Percentiles rank a stretch among this genome's conserved stretches.
These are phyloP conservation scores for Ascochyta pisi DNA, from an alignment of 2,329 filamentous ascomycete genomes.

Conservation along the genomic window DNA sequence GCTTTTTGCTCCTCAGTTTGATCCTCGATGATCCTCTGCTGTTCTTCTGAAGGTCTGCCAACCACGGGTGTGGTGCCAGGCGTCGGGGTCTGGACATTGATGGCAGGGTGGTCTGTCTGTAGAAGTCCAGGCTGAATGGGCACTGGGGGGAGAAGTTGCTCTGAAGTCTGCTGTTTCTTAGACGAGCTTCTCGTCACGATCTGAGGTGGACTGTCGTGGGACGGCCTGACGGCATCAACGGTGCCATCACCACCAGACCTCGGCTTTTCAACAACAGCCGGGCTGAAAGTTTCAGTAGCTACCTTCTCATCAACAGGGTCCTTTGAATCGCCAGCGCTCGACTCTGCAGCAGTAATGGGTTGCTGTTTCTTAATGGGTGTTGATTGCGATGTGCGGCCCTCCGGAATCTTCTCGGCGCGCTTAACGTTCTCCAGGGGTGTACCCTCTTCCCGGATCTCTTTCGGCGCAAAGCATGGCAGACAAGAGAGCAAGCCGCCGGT, in stretches of 20 bases:
- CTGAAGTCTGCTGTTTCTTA: slow-evolving; percentile 37
- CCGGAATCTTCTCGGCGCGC: slow-evolving; percentile 47
- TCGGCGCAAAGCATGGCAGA: slow-evolving; percentile 72
- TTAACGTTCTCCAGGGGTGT: slow-evolving; percentile 58
- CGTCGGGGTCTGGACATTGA: slow-evolving; percentile 55
- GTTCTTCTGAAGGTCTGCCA: slow-evolving; percentile 45
- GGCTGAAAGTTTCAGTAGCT: slow-evolving; percentile 31
- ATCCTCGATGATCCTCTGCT: slow-evolving; percentile 56
- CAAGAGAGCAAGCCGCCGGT: slow-evolving; percentile 56
- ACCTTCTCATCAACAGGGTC: slow-evolving; percentile 56
- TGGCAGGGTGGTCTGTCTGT: slow-evolving; percentile 46
- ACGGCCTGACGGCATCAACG: slow-evolving; percentile 22
- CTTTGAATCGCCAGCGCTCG: slow-evolving; percentile 54
- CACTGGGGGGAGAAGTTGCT: slow-evolving; percentile 38
- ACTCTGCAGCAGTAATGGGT: slow-evolving; percentile 48
- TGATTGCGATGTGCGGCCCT: slow-evolving; percentile 57
- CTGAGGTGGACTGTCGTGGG: slow-evolving; percentile 33
- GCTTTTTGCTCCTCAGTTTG: slow-evolving; percentile 57
- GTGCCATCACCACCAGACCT: slow-evolving; percentile 30
- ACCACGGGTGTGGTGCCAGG: slow-evolving; percentile 50
- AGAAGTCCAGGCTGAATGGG: slow-evolving; percentile 42
- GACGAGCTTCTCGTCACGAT: slow-evolving; percentile 44
- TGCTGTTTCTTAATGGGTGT: slow-evolving; percentile 54
- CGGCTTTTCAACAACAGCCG: slow-evolving; percentile 34
- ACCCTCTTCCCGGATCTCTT: slow-evolving; percentile 59